Conservation (phyloP, 2,329 filamentous ascomycete species). For the Aspergillus uvarum region DNA sequence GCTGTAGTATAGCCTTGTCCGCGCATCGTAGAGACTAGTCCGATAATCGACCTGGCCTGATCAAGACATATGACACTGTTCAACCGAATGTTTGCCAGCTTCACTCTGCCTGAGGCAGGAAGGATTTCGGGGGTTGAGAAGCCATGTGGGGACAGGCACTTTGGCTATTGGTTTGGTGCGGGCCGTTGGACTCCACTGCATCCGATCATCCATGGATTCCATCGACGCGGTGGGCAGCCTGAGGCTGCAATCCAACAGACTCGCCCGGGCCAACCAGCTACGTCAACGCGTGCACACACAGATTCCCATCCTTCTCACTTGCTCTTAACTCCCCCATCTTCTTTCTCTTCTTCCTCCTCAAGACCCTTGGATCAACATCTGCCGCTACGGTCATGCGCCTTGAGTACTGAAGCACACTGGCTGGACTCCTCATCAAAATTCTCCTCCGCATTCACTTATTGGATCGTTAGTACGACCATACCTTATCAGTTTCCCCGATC, state of each 20-base stretch:
- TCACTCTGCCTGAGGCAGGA: background rate
- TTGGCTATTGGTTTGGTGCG: background rate
- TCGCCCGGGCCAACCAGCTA: constrained; percentile 20
- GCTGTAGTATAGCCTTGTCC: too few relatives aligned
- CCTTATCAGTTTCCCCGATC: background rate
- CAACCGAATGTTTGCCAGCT: too few relatives aligned
- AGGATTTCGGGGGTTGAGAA: background rate
- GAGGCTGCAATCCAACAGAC: constrained; percentile 1
- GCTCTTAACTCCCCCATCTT: constrained; percentile 11
- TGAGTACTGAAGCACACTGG: constrained; percentile 22
- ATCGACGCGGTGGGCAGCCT: background rate
- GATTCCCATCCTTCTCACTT: constrained; percentile 23
- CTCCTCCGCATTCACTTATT: constrained; percentile 6
- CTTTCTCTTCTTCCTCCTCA: constrained; percentile 10
- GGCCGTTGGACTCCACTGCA: background rate
- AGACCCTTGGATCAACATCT: background rate
- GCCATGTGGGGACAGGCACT: constrained; percentile 2
- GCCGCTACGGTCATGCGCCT: constrained; percentile 19
- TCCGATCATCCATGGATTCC: background rate
- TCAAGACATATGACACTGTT: too few relatives aligned
- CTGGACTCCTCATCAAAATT: constrained; percentile 9
- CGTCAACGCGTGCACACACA: constrained; percentile 20
- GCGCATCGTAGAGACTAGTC: too few relatives aligned
- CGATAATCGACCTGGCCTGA: too few relatives aligned
- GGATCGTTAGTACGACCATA: constrained; percentile 2